Evolutionary conservation across 345 rosid species (phyloP).

Genomic region (Eucalyptus brandiana): DNA sequence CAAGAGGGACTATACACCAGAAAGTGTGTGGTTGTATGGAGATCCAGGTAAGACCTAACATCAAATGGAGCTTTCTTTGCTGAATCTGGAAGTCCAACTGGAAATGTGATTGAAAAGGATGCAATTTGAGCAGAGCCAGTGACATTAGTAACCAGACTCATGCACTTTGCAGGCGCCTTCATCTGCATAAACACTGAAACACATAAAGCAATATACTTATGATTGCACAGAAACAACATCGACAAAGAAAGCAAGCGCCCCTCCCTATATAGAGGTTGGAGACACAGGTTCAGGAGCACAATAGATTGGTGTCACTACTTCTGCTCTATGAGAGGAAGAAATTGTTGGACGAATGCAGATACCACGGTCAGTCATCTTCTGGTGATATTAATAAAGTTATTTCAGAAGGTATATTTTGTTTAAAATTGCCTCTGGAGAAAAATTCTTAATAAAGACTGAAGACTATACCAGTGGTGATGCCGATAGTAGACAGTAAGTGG

Average conservation of each 20-base stretch:
- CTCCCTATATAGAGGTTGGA: neutral
- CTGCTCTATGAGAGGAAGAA: neutral
- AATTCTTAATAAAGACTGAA: neutral
- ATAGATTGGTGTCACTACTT: neutral
- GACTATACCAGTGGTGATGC: neutral
- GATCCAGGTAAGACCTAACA: constrained; percentile 46
- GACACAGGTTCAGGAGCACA: neutral
- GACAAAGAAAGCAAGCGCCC: neutral
- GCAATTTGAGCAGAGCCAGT: constrained; percentile 40
- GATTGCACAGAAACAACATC: neutral
- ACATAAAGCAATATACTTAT: constrained; percentile 1
- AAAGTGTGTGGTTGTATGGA: constrained; percentile 44
- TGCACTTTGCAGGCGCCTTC: constrained; percentile 36
- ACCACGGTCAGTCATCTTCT: neutral
- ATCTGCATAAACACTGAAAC: constrained; percentile 7
- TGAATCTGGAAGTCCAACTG: constrained; percentile 27
- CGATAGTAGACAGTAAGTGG: neutral
- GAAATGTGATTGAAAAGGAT: neutral
- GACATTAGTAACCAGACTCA: constrained; percentile 14
- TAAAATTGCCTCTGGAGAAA: neutral
- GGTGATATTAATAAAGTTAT: neutral
- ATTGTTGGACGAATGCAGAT: neutral
- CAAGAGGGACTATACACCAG: constrained; percentile 32
- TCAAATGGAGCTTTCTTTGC: constrained; percentile 56
- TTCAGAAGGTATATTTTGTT: neutral